Evolutionary conservation across 202 grass and related monocot genomes (phyloP).

Genomic region (Setaria viridis): DNA sequence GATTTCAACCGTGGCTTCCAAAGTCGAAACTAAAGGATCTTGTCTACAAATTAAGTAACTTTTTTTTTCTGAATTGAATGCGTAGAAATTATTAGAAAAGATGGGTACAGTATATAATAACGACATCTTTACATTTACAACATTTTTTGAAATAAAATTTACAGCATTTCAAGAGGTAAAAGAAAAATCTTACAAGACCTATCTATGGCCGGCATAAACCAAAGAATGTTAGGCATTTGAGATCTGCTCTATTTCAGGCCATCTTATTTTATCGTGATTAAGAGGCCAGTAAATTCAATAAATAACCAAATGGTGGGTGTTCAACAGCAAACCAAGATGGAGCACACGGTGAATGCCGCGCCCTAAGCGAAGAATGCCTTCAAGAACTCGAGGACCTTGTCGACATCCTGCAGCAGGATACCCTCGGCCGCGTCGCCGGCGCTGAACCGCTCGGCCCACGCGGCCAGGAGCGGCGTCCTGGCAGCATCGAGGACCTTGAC

Average conservation of each 20-base stretch:
- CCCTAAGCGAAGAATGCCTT: slow-evolving; percentile 3
- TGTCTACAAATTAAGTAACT: background rate
- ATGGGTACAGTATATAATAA: too few species aligned
- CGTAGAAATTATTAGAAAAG: background rate
- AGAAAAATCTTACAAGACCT: background rate
- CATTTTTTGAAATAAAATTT: background rate
- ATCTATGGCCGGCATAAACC: background rate
- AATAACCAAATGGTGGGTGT: background rate
- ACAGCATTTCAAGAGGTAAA: background rate
- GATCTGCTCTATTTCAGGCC: background rate
- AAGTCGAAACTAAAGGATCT: background rate
- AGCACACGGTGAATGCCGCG: background rate
- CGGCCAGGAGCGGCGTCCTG: slow-evolving; percentile 45
- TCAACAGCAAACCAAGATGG: background rate
- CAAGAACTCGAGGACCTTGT: background rate
- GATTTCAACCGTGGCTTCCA: too few species aligned
- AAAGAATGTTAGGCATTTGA: background rate
- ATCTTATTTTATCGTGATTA: background rate
- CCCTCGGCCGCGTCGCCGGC: background rate
- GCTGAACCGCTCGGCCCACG: slow-evolving; percentile 47
- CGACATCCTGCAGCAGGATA: slow-evolving; percentile 19
- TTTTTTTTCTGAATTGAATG: background rate
- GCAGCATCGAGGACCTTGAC: slow-evolving; percentile 39
- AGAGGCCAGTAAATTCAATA: background rate
- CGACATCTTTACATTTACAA: background rate